These are phyloP conservation scores for Penicillium glabrum DNA, from an alignment of 2,329 filamentous ascomycete species.

Conservation along the genomic window DNA sequence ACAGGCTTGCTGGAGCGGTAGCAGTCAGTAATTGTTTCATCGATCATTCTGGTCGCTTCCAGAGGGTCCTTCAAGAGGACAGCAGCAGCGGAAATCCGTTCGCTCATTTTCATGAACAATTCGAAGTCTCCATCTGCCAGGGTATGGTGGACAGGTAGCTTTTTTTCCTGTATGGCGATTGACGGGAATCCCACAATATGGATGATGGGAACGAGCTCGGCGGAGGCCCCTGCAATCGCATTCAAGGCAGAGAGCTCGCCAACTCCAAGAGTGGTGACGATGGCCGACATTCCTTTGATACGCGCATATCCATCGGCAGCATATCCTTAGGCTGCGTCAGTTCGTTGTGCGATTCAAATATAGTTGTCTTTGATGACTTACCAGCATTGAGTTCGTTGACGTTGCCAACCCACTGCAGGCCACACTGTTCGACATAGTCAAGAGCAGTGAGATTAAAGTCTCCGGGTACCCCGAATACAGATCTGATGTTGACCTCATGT, in stretches of 20 bases:
- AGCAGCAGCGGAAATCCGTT: slow-evolving; percentile 67
- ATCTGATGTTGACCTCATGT: slow-evolving; percentile 7
- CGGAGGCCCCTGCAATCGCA: slow-evolving; percentile 68
- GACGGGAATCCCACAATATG: slow-evolving; percentile 57
- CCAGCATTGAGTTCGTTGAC: slow-evolving; percentile 58
- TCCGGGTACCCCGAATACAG: slow-evolving; percentile 17
- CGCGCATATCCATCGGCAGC: slow-evolving; percentile 73
- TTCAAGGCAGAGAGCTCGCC: slow-evolving; percentile 59
- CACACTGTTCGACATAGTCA: slow-evolving; percentile 53
- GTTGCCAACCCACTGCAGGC: slow-evolving; percentile 59
- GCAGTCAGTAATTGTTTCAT: slow-evolving; percentile 51
- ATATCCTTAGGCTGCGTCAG: slow-evolving; percentile 55
- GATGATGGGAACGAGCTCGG: slow-evolving; percentile 66
- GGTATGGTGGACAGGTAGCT: slow-evolving; percentile 48
- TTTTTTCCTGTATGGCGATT: slow-evolving; percentile 34
- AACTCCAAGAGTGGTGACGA: slow-evolving; percentile 72
- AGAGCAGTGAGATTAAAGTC: slow-evolving; percentile 66
- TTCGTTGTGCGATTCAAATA: slow-evolving; percentile 34
- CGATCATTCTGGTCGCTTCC: slow-evolving; percentile 60
- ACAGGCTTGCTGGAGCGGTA: slow-evolving; percentile 55
- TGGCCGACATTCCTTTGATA: slow-evolving; percentile 64
- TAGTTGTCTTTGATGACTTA: slow-evolving; percentile 16
- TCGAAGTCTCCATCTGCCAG: slow-evolving; percentile 24
- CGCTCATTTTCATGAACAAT: slow-evolving; percentile 55
- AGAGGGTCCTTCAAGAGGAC: slow-evolving; percentile 70